Percentiles rank a stretch among this genome's conserved stretches.
Conservation (phyloP, 106 monocot species). For the Dendrobium officinale region DNA sequence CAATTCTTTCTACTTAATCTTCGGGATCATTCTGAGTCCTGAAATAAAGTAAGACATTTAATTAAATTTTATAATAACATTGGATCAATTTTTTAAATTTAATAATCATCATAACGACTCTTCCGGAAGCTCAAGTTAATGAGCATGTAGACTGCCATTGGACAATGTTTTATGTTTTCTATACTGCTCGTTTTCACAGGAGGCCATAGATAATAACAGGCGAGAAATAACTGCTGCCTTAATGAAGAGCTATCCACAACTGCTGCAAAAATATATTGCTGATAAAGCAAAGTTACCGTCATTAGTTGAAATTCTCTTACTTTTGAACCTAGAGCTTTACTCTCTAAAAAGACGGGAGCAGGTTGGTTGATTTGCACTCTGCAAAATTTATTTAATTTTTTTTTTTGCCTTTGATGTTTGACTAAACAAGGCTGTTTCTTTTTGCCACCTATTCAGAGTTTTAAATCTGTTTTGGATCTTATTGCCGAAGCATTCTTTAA, state of each 20-base stretch:
- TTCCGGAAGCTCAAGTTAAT: too few species aligned
- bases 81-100: too few species aligned
- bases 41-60: too few species aligned
- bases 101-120: too few species aligned
- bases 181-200: slow-evolving; percentile 33
- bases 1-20: too few species aligned
- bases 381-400: background rate
- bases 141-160: background rate
- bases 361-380: slow-evolving; percentile 29
- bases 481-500: slow-evolving; percentile 90
- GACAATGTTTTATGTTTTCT: background rate
- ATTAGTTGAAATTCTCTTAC: slow-evolving; percentile 63
- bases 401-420: background rate
- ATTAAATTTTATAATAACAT: too few species aligned
- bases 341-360: slow-evolving; percentile 89
- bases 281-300: slow-evolving; percentile 87
- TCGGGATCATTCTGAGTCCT: too few species aligned
- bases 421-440: background rate
- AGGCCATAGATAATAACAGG: slow-evolving; percentile 65
- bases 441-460: slow-evolving; percentile 41
- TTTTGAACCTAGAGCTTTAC: slow-evolving; percentile 90
- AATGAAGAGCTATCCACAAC: slow-evolving; percentile 79
- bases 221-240: slow-evolving; percentile 71
- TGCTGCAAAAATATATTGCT: slow-evolving; percentile 72
- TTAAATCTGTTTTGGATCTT: slow-evolving; percentile 63